A percentile compares a stretch with the other conserved stretches of the same genome.
Conservation (phyloP, 2,329 filamentous ascomycete genomes). For the Talaromyces atroroseus region DNA sequence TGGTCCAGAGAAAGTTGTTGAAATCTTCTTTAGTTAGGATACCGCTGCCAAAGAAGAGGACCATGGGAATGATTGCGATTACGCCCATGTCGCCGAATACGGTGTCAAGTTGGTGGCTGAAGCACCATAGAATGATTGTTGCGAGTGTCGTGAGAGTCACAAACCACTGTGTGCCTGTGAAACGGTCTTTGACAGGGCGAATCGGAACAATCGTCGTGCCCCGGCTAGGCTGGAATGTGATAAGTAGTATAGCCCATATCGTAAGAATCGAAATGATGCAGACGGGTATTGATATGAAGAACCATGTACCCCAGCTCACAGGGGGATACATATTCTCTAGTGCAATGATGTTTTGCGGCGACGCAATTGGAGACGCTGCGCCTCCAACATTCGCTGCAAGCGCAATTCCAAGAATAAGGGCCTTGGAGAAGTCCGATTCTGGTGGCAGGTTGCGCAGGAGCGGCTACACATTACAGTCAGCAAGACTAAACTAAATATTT, state of each 20-base stretch:
- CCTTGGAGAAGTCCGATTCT: slow-evolving; percentile 90
- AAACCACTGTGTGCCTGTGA: slow-evolving; percentile 87
- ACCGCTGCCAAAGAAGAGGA: slow-evolving; percentile 92
- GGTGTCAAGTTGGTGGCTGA: slow-evolving; percentile 78
- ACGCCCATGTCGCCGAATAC: slow-evolving; percentile 98
- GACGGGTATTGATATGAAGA: slow-evolving; percentile 90
- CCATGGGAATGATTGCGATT: slow-evolving; percentile 90
- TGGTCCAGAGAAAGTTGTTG: slow-evolving; percentile 99
- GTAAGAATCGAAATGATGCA: slow-evolving; percentile 80
- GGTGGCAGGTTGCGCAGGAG: slow-evolving; percentile 88
- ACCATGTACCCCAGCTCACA: slow-evolving; percentile 93
- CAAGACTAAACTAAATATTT: slow-evolving; percentile 4
- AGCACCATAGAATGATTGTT: slow-evolving; percentile 90
- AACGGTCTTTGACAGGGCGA: slow-evolving; percentile 79
- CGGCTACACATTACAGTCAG: slow-evolving; percentile 50
- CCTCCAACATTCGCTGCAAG: slow-evolving; percentile 93
- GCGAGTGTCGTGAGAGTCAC: slow-evolving; percentile 74
- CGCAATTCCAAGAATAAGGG: slow-evolving; percentile 90
- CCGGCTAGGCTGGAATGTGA: slow-evolving; percentile 77
- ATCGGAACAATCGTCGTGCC: slow-evolving; percentile 90
- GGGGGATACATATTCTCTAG: slow-evolving; percentile 90
- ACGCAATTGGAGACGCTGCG: slow-evolving; percentile 93
- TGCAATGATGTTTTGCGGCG: slow-evolving; percentile 94
- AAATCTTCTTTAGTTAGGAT: slow-evolving; percentile 98
- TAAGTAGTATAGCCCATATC: slow-evolving; percentile 82